Conservation (phyloP, 2,329 filamentous ascomycete species). For the Fusarium buharicum region DNA sequence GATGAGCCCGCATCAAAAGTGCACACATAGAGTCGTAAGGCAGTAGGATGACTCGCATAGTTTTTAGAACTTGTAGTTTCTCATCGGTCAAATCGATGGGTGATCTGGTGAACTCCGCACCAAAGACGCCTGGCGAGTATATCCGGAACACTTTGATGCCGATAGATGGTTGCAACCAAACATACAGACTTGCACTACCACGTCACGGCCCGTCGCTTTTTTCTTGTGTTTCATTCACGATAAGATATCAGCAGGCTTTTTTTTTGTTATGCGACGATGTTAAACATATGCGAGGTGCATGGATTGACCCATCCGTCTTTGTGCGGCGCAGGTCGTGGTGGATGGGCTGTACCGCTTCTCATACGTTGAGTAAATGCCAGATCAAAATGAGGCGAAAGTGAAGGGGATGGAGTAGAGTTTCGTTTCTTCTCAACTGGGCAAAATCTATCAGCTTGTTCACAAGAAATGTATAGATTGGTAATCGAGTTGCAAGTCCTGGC, state of each 20-base stretch:
- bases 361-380: slow-evolving; percentile 21
- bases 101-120: neutral
- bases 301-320: slow-evolving; percentile 18
- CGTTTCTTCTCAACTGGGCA: slow-evolving; percentile 4
- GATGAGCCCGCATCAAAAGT: slow-evolving; percentile 5
- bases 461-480: neutral
- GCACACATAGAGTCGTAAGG: neutral
- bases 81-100: neutral
- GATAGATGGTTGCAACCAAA: neutral
- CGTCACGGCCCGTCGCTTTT: neutral
- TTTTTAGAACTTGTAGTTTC: neutral
- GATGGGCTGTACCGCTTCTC: slow-evolving; percentile 4
- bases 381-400: slow-evolving; percentile 31
- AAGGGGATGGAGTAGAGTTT: slow-evolving; percentile 2
- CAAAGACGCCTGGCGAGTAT: neutral
- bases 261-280: slow-evolving; percentile 4
- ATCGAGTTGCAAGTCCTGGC: neutral
- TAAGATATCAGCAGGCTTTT: slow-evolving; percentile 20
- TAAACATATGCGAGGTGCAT: slow-evolving; percentile 12
- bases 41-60: neutral
- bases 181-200: neutral
- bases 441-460: neutral
- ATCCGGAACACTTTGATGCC: neutral
- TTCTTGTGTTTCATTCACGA: slow-evolving; percentile 8
- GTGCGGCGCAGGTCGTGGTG: slow-evolving; percentile 19